Conservation (phyloP, 192 early-diverging fungal species). For the Coemansia sp. region DNA sequence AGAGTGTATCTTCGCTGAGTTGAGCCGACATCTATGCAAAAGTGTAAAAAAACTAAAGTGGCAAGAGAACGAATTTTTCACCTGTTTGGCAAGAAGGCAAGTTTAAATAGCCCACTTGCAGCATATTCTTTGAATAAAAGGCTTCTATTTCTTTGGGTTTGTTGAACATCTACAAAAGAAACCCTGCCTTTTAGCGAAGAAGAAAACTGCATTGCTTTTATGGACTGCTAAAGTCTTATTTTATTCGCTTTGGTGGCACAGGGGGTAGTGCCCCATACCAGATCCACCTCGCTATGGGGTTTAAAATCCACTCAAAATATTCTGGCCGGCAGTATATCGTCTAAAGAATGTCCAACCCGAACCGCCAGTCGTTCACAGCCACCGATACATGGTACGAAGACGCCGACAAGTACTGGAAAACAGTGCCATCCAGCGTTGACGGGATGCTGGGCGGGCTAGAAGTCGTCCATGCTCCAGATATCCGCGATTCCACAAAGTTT, state of each 20-base stretch:
- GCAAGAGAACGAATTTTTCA: too few relatives aligned
- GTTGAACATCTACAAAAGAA: too few relatives aligned
- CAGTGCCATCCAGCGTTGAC: conserved; percentile 30
- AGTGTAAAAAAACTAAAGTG: too few relatives aligned
- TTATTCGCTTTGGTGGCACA: too few relatives aligned
- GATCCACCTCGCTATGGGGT: background rate
- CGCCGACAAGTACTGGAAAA: conserved; percentile 57
- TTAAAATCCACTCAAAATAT: background rate
- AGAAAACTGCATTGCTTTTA: too few relatives aligned
- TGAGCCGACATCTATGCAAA: background rate
- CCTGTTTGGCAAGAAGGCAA: too few relatives aligned
- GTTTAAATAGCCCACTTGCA: too few relatives aligned
- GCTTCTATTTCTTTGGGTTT: too few relatives aligned
- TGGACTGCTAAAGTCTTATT: too few relatives aligned
- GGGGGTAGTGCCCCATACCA: background rate
- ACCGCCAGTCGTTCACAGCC: conserved; percentile 15
- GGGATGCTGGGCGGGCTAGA: conserved; percentile 93
- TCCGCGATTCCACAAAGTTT: conserved; percentile 65
- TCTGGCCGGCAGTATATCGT: too few relatives aligned
- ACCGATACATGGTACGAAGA: conserved; percentile 65
- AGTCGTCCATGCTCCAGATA: conserved; percentile 69
- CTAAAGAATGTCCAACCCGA: background rate
- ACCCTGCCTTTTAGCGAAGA: too few relatives aligned
- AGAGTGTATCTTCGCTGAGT: background rate
- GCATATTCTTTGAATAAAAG: too few relatives aligned